A percentile compares a stretch with the other conserved stretches of the same genome.
These are phyloP conservation scores for Arabidopsis hybrid DNA, from an alignment of 441 rosid species.

Conservation along the genomic window DNA sequence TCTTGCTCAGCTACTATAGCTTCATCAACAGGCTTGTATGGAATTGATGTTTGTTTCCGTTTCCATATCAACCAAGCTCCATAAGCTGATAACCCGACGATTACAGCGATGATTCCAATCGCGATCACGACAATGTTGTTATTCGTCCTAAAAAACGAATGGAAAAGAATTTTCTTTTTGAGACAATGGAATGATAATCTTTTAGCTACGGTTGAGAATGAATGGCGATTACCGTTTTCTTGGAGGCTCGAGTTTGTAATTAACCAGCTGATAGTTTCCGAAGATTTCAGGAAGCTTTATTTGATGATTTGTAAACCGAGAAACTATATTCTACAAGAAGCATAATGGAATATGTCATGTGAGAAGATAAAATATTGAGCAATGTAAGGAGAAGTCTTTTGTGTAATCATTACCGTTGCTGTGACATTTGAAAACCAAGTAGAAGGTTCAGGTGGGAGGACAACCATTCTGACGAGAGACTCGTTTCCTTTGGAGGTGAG, in stretches of 20 bases:
- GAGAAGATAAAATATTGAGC: neutral
- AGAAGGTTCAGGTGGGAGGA: constrained; percentile 62
- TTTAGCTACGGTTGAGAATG: neutral
- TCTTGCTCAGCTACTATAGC: constrained; percentile 68
- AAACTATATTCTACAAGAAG: constrained; percentile 59
- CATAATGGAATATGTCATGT: neutral
- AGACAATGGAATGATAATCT: neutral
- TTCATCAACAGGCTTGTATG: constrained; percentile 67
- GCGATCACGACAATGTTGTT: constrained; percentile 42
- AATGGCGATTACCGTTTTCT: constrained; percentile 48
- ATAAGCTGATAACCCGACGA: constrained; percentile 55
- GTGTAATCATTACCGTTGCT: constrained; percentile 58
- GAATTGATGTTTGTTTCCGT: constrained; percentile 47
- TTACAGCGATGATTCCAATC: constrained; percentile 26
- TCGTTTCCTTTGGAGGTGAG: constrained; percentile 62
- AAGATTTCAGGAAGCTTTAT: constrained; percentile 67
- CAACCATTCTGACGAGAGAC: constrained; percentile 61
- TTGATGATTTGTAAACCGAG: constrained; percentile 66
- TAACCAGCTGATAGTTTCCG: constrained; percentile 67
- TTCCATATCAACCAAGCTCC: constrained; percentile 66
- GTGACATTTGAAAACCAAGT: constrained; percentile 61
- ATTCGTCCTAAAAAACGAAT: constrained; percentile 50
- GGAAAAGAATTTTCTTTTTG: neutral
- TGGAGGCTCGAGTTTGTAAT: constrained; percentile 70
- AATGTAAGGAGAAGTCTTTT: constrained; percentile 3